A percentile compares a stretch with the other conserved stretches of the same genome.
Conservation (phyloP, 495 filamentous ascomycete genomes). For the Trichoderma gamsii region DNA sequence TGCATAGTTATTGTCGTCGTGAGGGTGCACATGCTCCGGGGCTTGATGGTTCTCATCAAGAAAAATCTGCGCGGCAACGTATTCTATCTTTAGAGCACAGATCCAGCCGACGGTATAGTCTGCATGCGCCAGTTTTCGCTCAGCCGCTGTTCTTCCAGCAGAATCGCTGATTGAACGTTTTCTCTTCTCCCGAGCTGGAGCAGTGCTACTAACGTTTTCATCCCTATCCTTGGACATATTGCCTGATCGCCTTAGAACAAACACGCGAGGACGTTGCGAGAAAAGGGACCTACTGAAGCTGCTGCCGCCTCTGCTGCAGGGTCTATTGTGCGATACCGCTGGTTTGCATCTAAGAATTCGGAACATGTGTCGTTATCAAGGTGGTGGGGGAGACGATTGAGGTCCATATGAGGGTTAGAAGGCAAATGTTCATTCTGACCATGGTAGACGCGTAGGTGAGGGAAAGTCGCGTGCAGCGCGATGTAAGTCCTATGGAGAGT, state of each 20-base stretch:
- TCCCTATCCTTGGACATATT: not conserved
- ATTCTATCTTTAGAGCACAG: constrained; percentile 39
- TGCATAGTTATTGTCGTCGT: constrained; percentile 34
- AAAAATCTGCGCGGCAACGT: constrained; percentile 38
- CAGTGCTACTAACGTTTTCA: not conserved
- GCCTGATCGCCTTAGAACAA: too few species aligned
- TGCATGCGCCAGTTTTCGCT: not conserved
- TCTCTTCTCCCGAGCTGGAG: not conserved
- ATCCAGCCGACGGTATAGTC: constrained; percentile 49
- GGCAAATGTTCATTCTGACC: not conserved
- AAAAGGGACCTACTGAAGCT: not conserved
- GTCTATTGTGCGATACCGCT: not conserved
- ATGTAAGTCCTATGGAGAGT: too few species aligned
- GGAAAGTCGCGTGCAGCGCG: too few species aligned
- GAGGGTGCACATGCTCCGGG: constrained; percentile 10
- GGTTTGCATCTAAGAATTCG: not conserved
- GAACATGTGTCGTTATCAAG: not conserved
- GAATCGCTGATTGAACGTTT: not conserved
- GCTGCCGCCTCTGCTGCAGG: not conserved
- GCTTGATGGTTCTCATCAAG: constrained; percentile 41
- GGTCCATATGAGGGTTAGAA: not conserved
- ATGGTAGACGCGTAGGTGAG: too few species aligned
- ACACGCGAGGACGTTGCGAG: not conserved
- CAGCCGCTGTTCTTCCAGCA: not conserved
- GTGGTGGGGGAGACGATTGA: not conserved